Conservation (phyloP, 176 grass and related monocot genomes). For the Carex kokanica region DNA sequence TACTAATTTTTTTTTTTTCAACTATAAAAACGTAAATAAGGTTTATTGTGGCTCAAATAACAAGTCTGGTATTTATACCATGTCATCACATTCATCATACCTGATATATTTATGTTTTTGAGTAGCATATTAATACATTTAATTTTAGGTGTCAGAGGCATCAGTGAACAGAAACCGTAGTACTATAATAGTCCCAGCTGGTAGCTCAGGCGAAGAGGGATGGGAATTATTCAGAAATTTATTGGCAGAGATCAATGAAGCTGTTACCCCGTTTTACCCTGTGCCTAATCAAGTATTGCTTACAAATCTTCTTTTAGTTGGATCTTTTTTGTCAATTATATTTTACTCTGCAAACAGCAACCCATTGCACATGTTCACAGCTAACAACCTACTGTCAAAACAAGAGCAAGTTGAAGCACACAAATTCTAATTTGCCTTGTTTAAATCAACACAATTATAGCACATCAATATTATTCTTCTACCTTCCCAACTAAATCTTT, state of each 20-base stretch:
- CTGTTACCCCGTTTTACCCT: constrained; percentile 55
- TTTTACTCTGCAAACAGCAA: background rate
- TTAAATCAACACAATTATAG: background rate
- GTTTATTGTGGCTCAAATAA: background rate
- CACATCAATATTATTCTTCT: background rate
- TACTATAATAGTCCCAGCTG: constrained; percentile 91
- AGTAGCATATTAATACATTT: background rate
- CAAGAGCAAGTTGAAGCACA: background rate
- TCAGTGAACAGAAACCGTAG: constrained; percentile 97
- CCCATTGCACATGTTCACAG: background rate
- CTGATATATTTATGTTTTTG: constrained; percentile 6
- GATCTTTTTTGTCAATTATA: background rate
- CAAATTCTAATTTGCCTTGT: background rate
- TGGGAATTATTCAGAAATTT: constrained; percentile 97
- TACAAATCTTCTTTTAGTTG: background rate
- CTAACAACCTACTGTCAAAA: background rate
- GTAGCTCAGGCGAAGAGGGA: constrained; percentile 95
- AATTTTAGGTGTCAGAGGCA: constrained; percentile 78
- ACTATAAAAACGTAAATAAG: background rate
- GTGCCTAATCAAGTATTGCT: constrained; percentile 71
- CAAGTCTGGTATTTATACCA: background rate
- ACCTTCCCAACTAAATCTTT: background rate
- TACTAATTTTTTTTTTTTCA: background rate
- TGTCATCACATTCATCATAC: background rate
- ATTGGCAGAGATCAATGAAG: constrained; percentile 83